Evolutionary conservation across 306 rosid genomes (phyloP).

Genomic region (Mimosa pudica): DNA sequence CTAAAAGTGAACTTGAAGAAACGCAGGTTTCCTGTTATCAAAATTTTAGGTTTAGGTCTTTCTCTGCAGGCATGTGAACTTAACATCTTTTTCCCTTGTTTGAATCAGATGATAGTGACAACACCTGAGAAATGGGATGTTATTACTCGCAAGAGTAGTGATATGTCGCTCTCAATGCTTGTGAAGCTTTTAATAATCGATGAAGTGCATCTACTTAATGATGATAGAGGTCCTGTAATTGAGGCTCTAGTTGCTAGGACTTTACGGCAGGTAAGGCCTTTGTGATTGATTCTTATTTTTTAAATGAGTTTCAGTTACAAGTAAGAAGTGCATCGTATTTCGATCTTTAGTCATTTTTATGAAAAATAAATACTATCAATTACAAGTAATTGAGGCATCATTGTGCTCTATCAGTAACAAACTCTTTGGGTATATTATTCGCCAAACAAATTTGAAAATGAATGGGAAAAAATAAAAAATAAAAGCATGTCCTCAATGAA

Average conservation of each 20-base stretch:
- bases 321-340: neutral
- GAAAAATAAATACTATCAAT: neutral
- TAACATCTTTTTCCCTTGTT: constrained; percentile 30
- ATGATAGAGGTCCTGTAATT: constrained; percentile 97
- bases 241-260: constrained; percentile 98
- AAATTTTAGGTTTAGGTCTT: constrained; percentile 34
- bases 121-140: constrained; percentile 99
- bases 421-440: neutral
- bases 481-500: constrained; percentile 5
- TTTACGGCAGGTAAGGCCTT: constrained; percentile 75
- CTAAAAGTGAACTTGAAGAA: constrained; percentile 91
- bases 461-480: neutral
- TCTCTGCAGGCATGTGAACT: constrained; percentile 29
- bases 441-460: neutral
- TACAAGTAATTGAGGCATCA: too few species aligned
- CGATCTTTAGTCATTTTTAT: neutral
- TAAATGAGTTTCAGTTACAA: constrained; percentile 16
- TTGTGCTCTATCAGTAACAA: too few species aligned
- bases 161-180: constrained; percentile 92
- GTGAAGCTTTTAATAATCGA: constrained; percentile 96
- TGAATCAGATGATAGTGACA: constrained; percentile 92
- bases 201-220: constrained; percentile 96
- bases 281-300: constrained; percentile 24
- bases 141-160: constrained; percentile 98
- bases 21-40: constrained; percentile 73